A percentile compares a stretch with the other conserved stretches of the same genome.
These are phyloP conservation scores for Coprinopsis sp. DNA, from an alignment of 768 basidiomycete species.

Conservation along the genomic window DNA sequence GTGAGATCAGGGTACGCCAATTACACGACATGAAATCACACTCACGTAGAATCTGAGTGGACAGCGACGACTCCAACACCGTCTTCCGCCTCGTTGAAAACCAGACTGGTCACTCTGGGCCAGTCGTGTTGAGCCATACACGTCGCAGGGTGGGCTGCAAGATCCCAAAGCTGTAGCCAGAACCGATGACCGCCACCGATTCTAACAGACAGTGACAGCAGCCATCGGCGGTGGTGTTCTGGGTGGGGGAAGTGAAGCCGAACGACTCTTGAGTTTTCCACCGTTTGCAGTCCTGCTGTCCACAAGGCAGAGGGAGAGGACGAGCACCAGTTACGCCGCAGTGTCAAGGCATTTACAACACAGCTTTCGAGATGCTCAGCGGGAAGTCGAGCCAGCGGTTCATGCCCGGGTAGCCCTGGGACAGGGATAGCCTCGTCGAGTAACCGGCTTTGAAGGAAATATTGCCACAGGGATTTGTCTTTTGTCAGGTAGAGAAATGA, in stretches of 20 bases:
- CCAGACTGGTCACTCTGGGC: slow-evolving; percentile 36
- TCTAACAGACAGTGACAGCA: slow-evolving; percentile 40
- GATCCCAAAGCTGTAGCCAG: slow-evolving; percentile 56
- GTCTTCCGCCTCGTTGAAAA: slow-evolving; percentile 35
- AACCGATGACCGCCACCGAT: slow-evolving; percentile 22
- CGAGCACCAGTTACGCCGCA: slow-evolving; percentile 49
- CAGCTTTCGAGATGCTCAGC: slow-evolving; percentile 41
- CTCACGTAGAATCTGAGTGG: slow-evolving; percentile 35
- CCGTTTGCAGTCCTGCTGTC: slow-evolving; percentile 5
- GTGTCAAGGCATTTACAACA: slow-evolving; percentile 33
- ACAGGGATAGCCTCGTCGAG: slow-evolving; percentile 41
- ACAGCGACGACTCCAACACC: slow-evolving; percentile 34
- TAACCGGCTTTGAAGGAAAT: slow-evolving; percentile 38
- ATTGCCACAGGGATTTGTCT: slow-evolving; percentile 47
- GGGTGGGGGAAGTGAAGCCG: slow-evolving; percentile 36
- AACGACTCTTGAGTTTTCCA: slow-evolving; percentile 31
- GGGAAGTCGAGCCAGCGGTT: slow-evolving; percentile 30
- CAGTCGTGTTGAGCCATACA: slow-evolving; percentile 41
- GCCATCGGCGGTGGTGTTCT: slow-evolving; percentile 29
- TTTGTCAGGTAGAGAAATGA: slow-evolving; percentile 37
- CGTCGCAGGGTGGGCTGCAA: slow-evolving; percentile 25
- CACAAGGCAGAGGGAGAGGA: slow-evolving; percentile 29
- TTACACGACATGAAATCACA: background rate
- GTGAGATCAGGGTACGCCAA: background rate
- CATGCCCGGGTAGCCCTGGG: slow-evolving; percentile 32